These are phyloP conservation scores for Emmonsiellopsis sp. DNA, from an alignment of 2,329 filamentous ascomycete species.

Conservation along the genomic window DNA sequence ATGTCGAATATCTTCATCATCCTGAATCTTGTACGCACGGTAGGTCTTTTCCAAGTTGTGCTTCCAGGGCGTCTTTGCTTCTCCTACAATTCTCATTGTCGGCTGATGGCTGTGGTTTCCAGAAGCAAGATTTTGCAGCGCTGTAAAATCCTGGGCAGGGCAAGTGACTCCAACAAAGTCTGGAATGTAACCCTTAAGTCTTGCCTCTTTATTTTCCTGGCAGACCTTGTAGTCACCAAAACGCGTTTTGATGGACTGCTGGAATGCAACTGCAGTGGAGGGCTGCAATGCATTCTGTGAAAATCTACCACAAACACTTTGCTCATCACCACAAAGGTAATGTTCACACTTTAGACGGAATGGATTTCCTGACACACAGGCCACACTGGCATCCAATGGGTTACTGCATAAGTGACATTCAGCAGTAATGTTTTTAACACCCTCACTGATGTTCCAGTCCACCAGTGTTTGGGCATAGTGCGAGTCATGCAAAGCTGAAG, in stretches of 20 bases:
- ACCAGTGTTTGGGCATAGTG: background rate
- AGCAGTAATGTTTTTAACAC: background rate
- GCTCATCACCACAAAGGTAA: background rate
- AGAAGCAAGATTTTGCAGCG: background rate
- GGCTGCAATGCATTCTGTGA: background rate
- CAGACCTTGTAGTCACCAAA: conserved; percentile 3
- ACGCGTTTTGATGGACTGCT: background rate
- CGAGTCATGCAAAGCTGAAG: background rate
- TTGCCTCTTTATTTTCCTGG: background rate
- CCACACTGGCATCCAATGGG: background rate
- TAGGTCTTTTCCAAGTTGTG: conserved; percentile 2
- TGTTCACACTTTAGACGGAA: background rate
- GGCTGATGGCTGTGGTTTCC: background rate
- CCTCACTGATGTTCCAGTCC: background rate
- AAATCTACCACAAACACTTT: background rate
- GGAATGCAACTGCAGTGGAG: background rate
- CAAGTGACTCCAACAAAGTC: background rate
- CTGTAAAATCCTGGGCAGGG: background rate
- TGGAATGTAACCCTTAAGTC: background rate
- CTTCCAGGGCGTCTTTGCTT: conserved; percentile 10
- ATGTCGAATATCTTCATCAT: background rate
- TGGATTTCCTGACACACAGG: background rate
- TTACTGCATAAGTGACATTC: background rate
- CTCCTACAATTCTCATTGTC: conserved; percentile 5
- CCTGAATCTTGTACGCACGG: background rate